Base-by-base conservation (phyloP, 768 basidiomycete species). In the Rhizopogon salebrosus region DNA sequence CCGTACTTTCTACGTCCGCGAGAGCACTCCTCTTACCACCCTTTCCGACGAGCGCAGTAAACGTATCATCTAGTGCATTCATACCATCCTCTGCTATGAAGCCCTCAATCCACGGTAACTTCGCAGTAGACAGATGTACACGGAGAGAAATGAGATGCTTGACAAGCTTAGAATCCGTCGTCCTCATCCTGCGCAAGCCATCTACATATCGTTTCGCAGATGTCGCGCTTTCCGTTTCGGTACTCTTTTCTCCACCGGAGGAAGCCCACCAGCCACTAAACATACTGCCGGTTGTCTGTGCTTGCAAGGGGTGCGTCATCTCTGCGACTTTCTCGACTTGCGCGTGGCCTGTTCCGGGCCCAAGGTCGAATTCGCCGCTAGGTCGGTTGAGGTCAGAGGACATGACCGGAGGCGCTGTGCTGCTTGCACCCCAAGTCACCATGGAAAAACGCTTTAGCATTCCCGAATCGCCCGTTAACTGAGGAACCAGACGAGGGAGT, bases 101-200 rank as follows among this genome's bases (percentile, higher is more conserved):
- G 34, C 84, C 82, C 58, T 85, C 76, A 46, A 93, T 83, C 82
- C 92, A 95, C 3, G 75, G 69, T 11, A 94, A 54, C 54, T 83
- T 84, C 0, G 87, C 89, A 0, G 92, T 94, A 2, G 92, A 90
- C 1, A 97, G 72, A 61, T 92, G 88, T 0, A 94, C 88, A 3
- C 93, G 83, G 16, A 98, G 74, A 1, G 86, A 83, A 39, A 92
- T 87, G 2, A 97, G 72, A 60, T 89, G 83, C 62, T 89, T 92
- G 48, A 80, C 75, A 24, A 93, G 75, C 61, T 80, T 83, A 36
- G 77, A 69, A 58, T 87, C 83, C 8, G 74, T 69, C 4, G 74
- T 58, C 59, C 77, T 89, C 46, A 73, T 74, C 14, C 68, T 75
- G 48, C 77, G 78, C 49, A 93, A 72, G 10, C 76, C 73, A 43